Evolutionary conservation across 345 rosid species (phyloP), one percentile per base, ranked within the genome.

Genomic region (Barbarea vulgaris): DNA sequence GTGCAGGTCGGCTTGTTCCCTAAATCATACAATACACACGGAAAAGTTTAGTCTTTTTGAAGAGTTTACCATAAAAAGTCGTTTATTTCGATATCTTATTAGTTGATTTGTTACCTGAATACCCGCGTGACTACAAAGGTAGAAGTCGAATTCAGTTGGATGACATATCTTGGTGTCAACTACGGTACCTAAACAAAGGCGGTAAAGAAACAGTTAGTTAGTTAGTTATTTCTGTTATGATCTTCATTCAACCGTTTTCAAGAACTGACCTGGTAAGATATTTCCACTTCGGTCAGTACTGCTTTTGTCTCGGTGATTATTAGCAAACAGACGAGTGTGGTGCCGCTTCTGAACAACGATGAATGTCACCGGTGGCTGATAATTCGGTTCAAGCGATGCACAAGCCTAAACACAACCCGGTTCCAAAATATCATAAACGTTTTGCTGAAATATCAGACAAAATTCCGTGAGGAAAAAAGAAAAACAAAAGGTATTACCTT

Each of bases 1-100:
- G 99, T 24, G 99, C 99, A 13, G 99, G 99, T 57, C 99, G 81
- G 71, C 99, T 96, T 13, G 99, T 96, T 39, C 99, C 99, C 99
- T 96, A 74, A 9, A 50, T 55, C 68, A 65, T 15, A 77, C 50
- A 72, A 58, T 7, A 64, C 24, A 48, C 69, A 64, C 25, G 0
- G 2, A 33, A 17, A 54, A 14, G 2, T 42, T 11, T 3, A 9
- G 0, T 47, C 9, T 64, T 14, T 7, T 4, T 11, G 3, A 10
- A 6, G 17, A 25, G 22, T 44, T 24, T 2, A 6, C 0, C 8
- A 5, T 14, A 36, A 27, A 59, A 11, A 17, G 88, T 48, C 84
- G 76, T 58, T 85, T 80, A 3, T 89, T 83, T 3, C 83, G 87
- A 90, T 27, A 14, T 56, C 14, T 25, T 15, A 9, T 83, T 63